A percentile compares a stretch with the other conserved stretches of the same genome.
phyloP scores from a whole-genome alignment of 192 early-diverging fungal genomes.

The Backusella australiensis region DNA sequence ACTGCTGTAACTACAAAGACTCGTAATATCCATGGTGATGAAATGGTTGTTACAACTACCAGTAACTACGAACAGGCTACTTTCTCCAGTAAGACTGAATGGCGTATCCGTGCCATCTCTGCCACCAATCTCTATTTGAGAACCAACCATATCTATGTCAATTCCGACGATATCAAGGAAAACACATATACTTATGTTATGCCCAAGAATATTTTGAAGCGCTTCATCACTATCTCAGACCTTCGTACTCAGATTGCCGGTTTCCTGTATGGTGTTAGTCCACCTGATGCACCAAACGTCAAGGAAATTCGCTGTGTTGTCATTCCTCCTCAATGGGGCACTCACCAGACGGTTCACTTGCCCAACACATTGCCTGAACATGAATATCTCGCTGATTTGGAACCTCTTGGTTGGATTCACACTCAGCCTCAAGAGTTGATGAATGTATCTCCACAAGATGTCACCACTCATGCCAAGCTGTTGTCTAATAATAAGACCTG shows the following conservation, averaged over 20 bases:
- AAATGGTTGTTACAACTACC: slow-evolving; percentile 97
- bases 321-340: slow-evolving; percentile 98
- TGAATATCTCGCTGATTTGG: slow-evolving; percentile 87
- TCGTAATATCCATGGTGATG: slow-evolving; percentile 96
- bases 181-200: slow-evolving; percentile 88
- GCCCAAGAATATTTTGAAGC: slow-evolving; percentile 97
- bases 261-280: slow-evolving; percentile 91
- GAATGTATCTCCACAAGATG: slow-evolving; percentile 88
- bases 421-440: slow-evolving; percentile 93
- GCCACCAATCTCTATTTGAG: slow-evolving; percentile 93
- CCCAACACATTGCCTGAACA: slow-evolving; percentile 88
- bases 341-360: slow-evolving; percentile 91
- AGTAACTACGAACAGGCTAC: slow-evolving; percentile 96
- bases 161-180: slow-evolving; percentile 95
- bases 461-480: slow-evolving; percentile 86
- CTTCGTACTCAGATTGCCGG: slow-evolving; percentile 94
- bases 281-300: slow-evolving; percentile 85
- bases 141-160: slow-evolving; percentile 96
- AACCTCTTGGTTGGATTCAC: slow-evolving; percentile 98
- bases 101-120: slow-evolving; percentile 97
- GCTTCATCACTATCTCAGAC: slow-evolving; percentile 95
- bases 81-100: slow-evolving; percentile 98
- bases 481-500: slow-evolving; percentile 86
- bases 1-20: slow-evolving; percentile 96
- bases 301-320: slow-evolving; percentile 95